Conservation (phyloP, 805 yeast species). For the Peterozyma xylosa region DNA sequence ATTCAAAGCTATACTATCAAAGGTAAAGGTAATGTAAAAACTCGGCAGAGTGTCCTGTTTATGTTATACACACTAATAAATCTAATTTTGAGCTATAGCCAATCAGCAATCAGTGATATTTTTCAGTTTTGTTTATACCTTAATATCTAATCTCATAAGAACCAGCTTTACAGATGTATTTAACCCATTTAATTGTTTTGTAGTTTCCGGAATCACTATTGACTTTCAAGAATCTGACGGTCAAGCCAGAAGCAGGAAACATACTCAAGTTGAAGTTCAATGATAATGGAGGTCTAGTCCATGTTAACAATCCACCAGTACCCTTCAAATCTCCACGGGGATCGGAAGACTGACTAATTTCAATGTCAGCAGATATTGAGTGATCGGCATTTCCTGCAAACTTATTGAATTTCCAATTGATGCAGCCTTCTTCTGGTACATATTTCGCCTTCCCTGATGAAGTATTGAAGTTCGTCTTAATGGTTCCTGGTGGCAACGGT, state of each 20-base stretch:
- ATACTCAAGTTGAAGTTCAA: slow-evolving; percentile 61
- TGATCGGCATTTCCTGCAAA: slow-evolving; percentile 61
- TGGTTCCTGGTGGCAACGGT: slow-evolving; percentile 61
- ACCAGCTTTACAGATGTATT: slow-evolving; percentile 70
- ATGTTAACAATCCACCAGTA: slow-evolving; percentile 20
- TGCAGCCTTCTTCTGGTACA: slow-evolving; percentile 53
- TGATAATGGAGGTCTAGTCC: slow-evolving; percentile 74
- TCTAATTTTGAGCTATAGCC: no score
- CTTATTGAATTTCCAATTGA: slow-evolving; percentile 67
- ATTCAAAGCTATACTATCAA: no score
- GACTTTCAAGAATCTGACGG: slow-evolving; percentile 66
- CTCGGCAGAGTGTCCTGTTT: no score
- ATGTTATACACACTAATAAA: no score
- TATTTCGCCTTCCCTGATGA: slow-evolving; percentile 62
- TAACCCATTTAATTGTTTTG: slow-evolving; percentile 76
- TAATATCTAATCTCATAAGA: slow-evolving; percentile 72
- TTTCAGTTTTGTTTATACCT: slow-evolving; percentile 7
- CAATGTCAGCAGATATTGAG: slow-evolving; percentile 41
- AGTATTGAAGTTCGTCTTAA: slow-evolving; percentile 35
- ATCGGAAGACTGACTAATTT: slow-evolving; percentile 29
- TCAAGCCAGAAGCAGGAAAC: slow-evolving; percentile 72
- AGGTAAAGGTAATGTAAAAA: no score
- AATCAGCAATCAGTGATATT: no score
- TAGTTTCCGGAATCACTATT: slow-evolving; percentile 47
- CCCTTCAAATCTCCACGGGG: slow-evolving; percentile 5